Evolutionary conservation across 176 grass and related monocot genomes (phyloP).

Genomic region (Musa acuminata): DNA sequence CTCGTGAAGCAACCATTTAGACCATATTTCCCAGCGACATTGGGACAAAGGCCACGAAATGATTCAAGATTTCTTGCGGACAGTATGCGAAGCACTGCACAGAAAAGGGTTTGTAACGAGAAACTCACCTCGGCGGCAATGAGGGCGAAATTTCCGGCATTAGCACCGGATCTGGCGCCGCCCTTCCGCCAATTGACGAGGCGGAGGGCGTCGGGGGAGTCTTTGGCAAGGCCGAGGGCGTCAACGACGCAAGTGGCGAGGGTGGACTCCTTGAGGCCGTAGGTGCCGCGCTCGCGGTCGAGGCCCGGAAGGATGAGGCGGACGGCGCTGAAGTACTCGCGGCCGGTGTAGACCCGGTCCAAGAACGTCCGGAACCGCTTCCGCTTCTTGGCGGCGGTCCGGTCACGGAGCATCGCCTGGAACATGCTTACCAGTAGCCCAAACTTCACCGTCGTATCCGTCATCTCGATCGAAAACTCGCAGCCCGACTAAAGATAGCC

Average conservation of each 20-base stretch:
- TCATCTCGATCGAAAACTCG: conserved; percentile 28
- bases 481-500: neutral
- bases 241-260: conserved; percentile 67
- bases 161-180: conserved; percentile 37
- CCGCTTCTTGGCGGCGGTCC: conserved; percentile 56
- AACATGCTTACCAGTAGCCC: conserved; percentile 78
- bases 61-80: too few species aligned
- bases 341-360: conserved; percentile 52
- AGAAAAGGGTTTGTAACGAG: neutral
- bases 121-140: conserved; percentile 68
- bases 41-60: too few species aligned
- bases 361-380: conserved; percentile 68
- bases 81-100: too few species aligned
- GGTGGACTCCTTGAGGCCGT: conserved; percentile 85
- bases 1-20: too few species aligned
- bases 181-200: conserved; percentile 80
- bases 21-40: too few species aligned
- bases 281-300: conserved; percentile 81
- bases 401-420: conserved; percentile 65
- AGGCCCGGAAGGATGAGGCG: conserved; percentile 63
- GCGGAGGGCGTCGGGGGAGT: conserved; percentile 63
- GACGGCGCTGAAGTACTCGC: conserved; percentile 71
- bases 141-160: conserved; percentile 79
- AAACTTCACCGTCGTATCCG: conserved; percentile 58
- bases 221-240: conserved; percentile 77